Conservation (phyloP, 2,329 filamentous ascomycete genomes). For the Tolypocladium sp. region DNA sequence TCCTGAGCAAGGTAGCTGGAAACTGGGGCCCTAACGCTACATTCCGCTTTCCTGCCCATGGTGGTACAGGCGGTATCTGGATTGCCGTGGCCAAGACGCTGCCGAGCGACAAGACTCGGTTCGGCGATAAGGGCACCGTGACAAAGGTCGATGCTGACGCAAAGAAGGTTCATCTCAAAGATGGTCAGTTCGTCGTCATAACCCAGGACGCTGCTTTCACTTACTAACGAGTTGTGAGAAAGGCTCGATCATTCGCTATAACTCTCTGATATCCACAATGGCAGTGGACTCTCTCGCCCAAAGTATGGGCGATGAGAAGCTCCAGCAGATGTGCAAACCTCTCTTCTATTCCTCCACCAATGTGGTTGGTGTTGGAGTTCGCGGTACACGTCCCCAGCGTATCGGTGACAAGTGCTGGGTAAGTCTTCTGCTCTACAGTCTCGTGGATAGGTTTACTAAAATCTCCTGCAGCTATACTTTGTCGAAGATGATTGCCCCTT, state of each 20-base stretch:
- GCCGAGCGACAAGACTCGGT: constrained; percentile 83
- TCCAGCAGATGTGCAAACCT: constrained; percentile 74
- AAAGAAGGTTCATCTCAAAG: constrained; percentile 72
- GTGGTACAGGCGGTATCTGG: constrained; percentile 98
- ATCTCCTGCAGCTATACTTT: constrained; percentile 73
- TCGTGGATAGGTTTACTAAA: background rate
- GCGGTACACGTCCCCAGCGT: constrained; percentile 81
- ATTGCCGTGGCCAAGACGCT: constrained; percentile 91
- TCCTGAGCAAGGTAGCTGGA: constrained; percentile 90
- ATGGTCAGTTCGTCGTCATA: constrained; percentile 41
- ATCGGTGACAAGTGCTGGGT: constrained; percentile 99
- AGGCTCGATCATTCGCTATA: constrained; percentile 71
- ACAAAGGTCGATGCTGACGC: constrained; percentile 77
- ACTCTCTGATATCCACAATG: constrained; percentile 94
- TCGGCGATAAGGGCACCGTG: constrained; percentile 77
- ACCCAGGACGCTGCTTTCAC: background rate
- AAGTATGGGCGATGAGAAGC: constrained; percentile 78
- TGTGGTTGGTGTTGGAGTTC: constrained; percentile 91
- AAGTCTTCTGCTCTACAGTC: constrained; percentile 18
- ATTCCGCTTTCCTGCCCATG: constrained; percentile 93
- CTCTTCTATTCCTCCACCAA: constrained; percentile 97
- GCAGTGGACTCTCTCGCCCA: constrained; percentile 81
- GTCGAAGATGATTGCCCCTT: constrained; percentile 98
- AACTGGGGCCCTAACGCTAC: constrained; percentile 98
- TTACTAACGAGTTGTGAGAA: background rate